These are phyloP conservation scores for Amyloporia xantha DNA, from an alignment of 768 basidiomycete genomes.

Conservation along the genomic window DNA sequence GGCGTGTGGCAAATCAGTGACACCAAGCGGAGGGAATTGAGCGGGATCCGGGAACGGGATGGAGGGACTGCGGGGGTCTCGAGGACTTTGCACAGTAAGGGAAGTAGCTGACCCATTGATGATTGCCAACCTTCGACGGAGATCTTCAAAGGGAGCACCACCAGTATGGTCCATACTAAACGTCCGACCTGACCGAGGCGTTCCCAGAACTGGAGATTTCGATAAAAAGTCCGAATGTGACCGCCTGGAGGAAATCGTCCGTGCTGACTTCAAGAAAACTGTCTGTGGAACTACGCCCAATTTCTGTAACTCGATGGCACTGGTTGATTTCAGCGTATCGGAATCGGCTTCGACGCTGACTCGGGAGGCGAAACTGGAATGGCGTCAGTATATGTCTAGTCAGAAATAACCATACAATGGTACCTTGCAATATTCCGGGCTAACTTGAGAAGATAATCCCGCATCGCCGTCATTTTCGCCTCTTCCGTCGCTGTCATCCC, in stretches of 20 bases:
- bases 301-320: conserved; percentile 75
- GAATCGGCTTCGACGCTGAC: conserved; percentile 55
- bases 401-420: conserved; percentile 7
- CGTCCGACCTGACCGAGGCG: conserved; percentile 41
- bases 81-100: conserved; percentile 38
- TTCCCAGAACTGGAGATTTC: conserved; percentile 41
- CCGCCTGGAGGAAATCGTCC: conserved; percentile 21
- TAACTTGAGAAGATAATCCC: conserved; percentile 82
- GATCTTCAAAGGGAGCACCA: conserved; percentile 68
- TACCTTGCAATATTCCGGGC: conserved; percentile 76
- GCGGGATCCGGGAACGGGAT: conserved; percentile 29
- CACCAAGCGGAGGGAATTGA: conserved; percentile 11
- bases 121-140: conserved; percentile 66
- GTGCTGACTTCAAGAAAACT: conserved; percentile 69
- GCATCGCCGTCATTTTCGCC: conserved; percentile 78
- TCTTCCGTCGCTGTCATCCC: conserved; percentile 84
- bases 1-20: conserved; percentile 23
- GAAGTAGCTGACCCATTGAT: conserved; percentile 72
- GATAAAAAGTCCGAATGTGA: conserved; percentile 23
- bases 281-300: conserved; percentile 88
- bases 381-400: background rate
- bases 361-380: conserved; percentile 58
- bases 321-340: conserved; percentile 55
- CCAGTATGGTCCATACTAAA: conserved; percentile 42
- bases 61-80: conserved; percentile 38